phyloP scores from a whole-genome alignment of 257 asterid genomes.

The Capsicum rhomboideum region DNA sequence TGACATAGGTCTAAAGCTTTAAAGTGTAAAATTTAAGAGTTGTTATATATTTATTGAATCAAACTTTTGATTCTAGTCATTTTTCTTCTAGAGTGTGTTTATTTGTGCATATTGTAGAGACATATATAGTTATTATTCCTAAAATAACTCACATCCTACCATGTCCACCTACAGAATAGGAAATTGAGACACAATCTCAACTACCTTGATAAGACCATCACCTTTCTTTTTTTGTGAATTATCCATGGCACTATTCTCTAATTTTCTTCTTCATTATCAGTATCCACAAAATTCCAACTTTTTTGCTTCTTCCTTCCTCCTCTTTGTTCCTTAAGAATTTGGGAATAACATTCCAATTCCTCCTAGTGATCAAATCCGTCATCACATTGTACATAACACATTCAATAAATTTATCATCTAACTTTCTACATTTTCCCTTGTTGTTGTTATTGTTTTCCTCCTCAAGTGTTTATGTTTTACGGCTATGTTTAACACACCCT shows the following conservation, averaged over 20 bases:
- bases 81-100: background rate
- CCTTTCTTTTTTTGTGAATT: background rate
- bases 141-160: background rate
- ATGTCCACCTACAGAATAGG: background rate
- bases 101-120: background rate
- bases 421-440: background rate
- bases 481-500: slow-evolving; percentile 45
- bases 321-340: background rate
- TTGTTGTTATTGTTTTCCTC: background rate
- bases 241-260: background rate
- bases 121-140: background rate
- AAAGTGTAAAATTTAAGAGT: too few relatives aligned
- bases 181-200: background rate
- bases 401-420: background rate
- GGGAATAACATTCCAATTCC: background rate
- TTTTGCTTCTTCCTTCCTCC: background rate
- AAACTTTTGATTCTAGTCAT: too few relatives aligned
- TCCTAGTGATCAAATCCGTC: background rate
- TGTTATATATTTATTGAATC: too few relatives aligned
- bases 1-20: too few relatives aligned
- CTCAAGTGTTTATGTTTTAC: background rate
- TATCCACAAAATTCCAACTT: background rate
- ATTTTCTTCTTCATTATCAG: background rate
- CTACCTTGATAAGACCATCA: background rate
- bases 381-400: background rate